These are phyloP conservation scores for Teunomyces kruisii DNA, from an alignment of 805 yeast genomes.

Conservation along the genomic window DNA sequence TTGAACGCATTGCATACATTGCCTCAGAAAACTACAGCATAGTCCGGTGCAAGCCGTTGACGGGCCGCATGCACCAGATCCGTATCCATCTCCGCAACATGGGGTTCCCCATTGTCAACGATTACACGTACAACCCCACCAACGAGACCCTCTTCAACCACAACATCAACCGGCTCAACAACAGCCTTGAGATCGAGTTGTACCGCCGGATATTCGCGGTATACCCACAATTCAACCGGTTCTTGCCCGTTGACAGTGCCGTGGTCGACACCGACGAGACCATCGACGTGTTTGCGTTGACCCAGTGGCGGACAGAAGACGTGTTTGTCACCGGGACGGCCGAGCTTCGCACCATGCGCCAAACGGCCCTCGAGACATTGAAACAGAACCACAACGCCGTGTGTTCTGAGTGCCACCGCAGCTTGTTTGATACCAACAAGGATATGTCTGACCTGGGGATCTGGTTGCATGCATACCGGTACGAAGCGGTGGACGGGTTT, in stretches of 20 bases:
- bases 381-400: constrained; percentile 16
- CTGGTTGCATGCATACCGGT: constrained; percentile 48
- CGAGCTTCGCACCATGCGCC: not conserved
- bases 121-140: constrained; percentile 38
- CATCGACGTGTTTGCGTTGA: constrained; percentile 13
- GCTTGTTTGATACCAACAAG: constrained; percentile 29
- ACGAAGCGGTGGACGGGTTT: constrained; percentile 24
- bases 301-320: constrained; percentile 13
- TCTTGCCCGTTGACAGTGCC: constrained; percentile 8
- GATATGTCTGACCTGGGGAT: constrained; percentile 30
- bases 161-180: constrained; percentile 16
- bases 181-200: constrained; percentile 21
- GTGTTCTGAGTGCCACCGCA: constrained; percentile 36
- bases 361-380: constrained; percentile 27
- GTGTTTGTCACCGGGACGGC: constrained; percentile 14
- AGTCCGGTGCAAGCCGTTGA: constrained; percentile 48
- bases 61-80: constrained; percentile 60
- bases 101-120: constrained; percentile 79
- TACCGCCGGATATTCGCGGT: constrained; percentile 19
- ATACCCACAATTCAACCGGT: constrained; percentile 15
- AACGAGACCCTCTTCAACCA: constrained; percentile 7
- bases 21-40: constrained; percentile 35
- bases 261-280: constrained; percentile 8
- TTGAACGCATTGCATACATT: constrained; percentile 31
- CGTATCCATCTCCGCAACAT: constrained; percentile 53